These are phyloP conservation scores for Reticulascus tulasneorum DNA, from an alignment of 2,329 filamentous ascomycete genomes.

Conservation along the genomic window DNA sequence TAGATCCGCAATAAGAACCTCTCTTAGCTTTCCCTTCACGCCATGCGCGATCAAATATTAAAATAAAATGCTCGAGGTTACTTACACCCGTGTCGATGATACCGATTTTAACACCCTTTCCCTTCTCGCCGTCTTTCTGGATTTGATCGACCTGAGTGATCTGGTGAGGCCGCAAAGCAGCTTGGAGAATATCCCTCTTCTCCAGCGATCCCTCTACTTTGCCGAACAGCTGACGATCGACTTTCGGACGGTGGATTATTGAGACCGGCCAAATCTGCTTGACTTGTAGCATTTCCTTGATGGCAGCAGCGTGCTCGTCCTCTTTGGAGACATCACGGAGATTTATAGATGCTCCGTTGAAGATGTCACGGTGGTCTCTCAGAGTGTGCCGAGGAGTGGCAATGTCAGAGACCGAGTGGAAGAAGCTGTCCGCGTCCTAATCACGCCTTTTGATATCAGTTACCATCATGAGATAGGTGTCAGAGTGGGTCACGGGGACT, in stretches of 20 bases:
- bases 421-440: too few relatives aligned
- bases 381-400: too few relatives aligned
- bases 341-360: constrained; percentile 49
- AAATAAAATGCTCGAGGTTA: too few relatives aligned
- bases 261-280: constrained; percentile 47
- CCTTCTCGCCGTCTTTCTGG: constrained; percentile 41
- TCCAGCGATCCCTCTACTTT: not conserved
- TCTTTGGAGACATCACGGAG: constrained; percentile 41
- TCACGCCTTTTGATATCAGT: too few relatives aligned
- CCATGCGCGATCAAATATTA: too few relatives aligned
- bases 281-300: constrained; percentile 38
- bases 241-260: constrained; percentile 34
- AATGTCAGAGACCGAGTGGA: too few relatives aligned
- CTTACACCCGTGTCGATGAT: constrained; percentile 49
- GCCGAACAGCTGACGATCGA: constrained; percentile 39
- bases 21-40: too few relatives aligned
- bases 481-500: too few relatives aligned
- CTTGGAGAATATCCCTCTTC: too few relatives aligned
- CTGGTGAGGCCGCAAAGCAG: constrained; percentile 42
- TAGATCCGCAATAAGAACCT: too few relatives aligned
- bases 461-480: too few relatives aligned
- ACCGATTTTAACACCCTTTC: constrained; percentile 48
- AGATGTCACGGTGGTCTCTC: too few relatives aligned
- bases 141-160: constrained; percentile 56
- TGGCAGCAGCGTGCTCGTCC: constrained; percentile 32